Conservation (phyloP, 2,329 filamentous ascomycete genomes). For the Aspergillus ochraceus region DNA sequence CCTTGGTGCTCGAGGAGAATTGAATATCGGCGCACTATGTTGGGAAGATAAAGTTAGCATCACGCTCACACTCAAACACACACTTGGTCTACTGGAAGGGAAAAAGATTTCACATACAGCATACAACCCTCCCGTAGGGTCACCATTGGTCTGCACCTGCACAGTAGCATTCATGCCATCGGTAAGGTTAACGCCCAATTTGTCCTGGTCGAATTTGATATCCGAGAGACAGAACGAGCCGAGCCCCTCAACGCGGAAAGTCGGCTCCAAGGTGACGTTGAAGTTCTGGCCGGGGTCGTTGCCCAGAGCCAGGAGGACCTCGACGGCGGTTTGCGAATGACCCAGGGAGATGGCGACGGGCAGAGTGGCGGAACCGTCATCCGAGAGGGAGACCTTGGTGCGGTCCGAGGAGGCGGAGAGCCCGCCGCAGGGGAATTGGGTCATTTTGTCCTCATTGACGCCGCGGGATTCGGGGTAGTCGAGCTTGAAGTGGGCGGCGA, state of each 20-base stretch:
- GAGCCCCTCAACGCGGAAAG: conserved; percentile 60
- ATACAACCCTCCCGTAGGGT: conserved; percentile 63
- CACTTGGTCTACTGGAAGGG: neutral
- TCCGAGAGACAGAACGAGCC: conserved; percentile 67
- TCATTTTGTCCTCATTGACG: conserved; percentile 48
- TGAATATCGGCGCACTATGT: conserved; percentile 70
- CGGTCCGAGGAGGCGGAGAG: conserved; percentile 47
- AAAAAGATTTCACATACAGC: conserved; percentile 49
- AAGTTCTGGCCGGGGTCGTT: conserved; percentile 59
- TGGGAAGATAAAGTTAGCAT: neutral
- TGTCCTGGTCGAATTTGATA: conserved; percentile 42
- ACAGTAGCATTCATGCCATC: conserved; percentile 66
- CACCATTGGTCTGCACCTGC: conserved; percentile 67
- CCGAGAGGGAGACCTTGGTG: conserved; percentile 50
- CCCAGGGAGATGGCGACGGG: conserved; percentile 54
- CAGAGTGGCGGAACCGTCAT: conserved; percentile 38
- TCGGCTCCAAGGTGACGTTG: conserved; percentile 66
- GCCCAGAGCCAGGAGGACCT: conserved; percentile 55
- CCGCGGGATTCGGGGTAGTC: conserved; percentile 54
- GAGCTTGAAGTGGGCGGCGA: conserved; percentile 58
- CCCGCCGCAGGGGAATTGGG: conserved; percentile 53
- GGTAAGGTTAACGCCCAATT: conserved; percentile 46
- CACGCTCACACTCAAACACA: neutral
- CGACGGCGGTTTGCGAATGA: conserved; percentile 53
- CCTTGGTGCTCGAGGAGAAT: conserved; percentile 56